Evolutionary conservation across 2,329 filamentous ascomycete species (phyloP), one percentile per base, ranked within the genome.

Genomic region (Penicillium hordei): DNA sequence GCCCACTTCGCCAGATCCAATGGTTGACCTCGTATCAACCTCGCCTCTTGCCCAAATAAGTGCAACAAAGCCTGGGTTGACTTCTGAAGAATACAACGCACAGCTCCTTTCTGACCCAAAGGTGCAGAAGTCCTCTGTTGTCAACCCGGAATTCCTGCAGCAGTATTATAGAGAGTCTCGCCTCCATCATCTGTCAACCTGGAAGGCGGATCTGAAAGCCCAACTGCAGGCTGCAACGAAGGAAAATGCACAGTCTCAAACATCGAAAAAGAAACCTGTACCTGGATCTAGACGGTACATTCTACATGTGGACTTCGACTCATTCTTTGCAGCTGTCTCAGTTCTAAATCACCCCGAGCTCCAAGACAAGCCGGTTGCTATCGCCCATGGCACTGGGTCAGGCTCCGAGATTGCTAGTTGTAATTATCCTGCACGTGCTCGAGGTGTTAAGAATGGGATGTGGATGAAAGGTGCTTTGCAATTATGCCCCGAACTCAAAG

Each of bases 391-490:
- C 5, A 84, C 83, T 44, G 93, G 93, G 0, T 86, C 85, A 25
- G 91, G 91, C 0, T 96, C 93, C 0, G 94, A 99, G 71, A 97
- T 99, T 68, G 94, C 94, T 23, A 97, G 93, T 63, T 99, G 94
- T 76, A 99, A 99, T 68, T 99, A 99, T 71, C 87, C 89, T 21
- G 94, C 95, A 7, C 86, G 94, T 38, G 82, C 85, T 33, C 94
- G 88, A 66, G 93, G 93, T 1, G 82, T 99, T 54, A 96, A 93
- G 71, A 99, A 99, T 66, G 95, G 95, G 38, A 99, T 97, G 94
- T 99, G 95, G 94, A 97, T 99, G 93, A 95, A 93, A 72, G 83
- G 84, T 34, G 94, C 94, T 0, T 81, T 89, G 58, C 88, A 94
- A 64, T 74, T 94, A 19, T 99, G 92, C 69, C 88, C 93, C 0